Percentiles rank a stretch among this genome's conserved stretches.
phyloP scores from a whole-genome alignment of 306 rosid genomes.

The Castanea mollissima region DNA sequence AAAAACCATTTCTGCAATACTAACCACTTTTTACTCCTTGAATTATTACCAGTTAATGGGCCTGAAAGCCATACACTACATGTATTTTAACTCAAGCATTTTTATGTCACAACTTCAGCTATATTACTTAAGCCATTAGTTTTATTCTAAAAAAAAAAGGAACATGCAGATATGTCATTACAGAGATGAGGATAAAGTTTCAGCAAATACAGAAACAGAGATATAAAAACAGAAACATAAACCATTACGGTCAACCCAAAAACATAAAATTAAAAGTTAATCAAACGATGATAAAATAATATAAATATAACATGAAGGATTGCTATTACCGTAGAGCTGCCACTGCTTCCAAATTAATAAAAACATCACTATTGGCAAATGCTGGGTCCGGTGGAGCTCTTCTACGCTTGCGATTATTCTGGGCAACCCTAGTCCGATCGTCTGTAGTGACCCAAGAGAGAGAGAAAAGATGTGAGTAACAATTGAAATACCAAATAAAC shows the following conservation, averaged over 20 bases:
- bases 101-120: neutral
- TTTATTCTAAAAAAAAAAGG: neutral
- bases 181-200: neutral
- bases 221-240: neutral
- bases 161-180: neutral
- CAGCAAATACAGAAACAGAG: neutral
- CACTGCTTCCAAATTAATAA: constrained; percentile 70
- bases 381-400: constrained; percentile 42
- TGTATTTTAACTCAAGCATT: neutral
- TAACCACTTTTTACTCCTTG: neutral
- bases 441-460: constrained; percentile 40
- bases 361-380: constrained; percentile 49
- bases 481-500: neutral
- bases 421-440: constrained; percentile 37
- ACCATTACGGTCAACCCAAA: neutral
- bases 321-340: constrained; percentile 59
- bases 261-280: neutral
- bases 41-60: neutral
- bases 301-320: neutral
- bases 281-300: constrained; percentile 11
- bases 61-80: neutral
- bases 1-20: neutral
- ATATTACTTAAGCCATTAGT: neutral
- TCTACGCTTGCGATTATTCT: constrained; percentile 51
- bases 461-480: constrained; percentile 12